These are phyloP conservation scores for Paspalum vaginatum DNA, from an alignment of 176 grass and related monocot species.

Conservation along the genomic window DNA sequence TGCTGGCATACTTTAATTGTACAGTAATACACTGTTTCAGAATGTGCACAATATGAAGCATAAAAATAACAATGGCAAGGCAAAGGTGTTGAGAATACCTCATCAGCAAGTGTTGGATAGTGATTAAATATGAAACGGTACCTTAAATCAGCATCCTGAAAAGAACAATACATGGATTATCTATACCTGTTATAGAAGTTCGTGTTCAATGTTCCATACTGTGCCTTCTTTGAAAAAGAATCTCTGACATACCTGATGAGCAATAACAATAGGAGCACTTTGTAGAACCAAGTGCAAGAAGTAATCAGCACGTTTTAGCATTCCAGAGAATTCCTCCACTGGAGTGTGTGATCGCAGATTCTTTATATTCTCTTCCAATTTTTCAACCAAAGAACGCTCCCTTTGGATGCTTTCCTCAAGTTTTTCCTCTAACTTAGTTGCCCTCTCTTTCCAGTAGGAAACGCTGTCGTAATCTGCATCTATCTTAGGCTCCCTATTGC, in stretches of 20 bases:
- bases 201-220: not conserved
- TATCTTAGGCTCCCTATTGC: slow-evolving; percentile 68
- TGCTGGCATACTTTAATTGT: not conserved
- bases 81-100: slow-evolving; percentile 55
- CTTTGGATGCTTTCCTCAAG: slow-evolving; percentile 76
- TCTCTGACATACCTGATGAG: slow-evolving; percentile 72
- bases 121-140: slow-evolving; percentile 99
- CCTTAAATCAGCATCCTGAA: slow-evolving; percentile 83
- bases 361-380: slow-evolving; percentile 69
- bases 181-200: slow-evolving; percentile 11
- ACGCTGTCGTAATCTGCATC: slow-evolving; percentile 55
- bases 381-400: slow-evolving; percentile 58
- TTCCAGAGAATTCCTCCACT: slow-evolving; percentile 78
- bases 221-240: not conserved
- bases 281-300: slow-evolving; percentile 97
- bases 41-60: slow-evolving; percentile 15
- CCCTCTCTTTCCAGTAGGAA: slow-evolving; percentile 74
- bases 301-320: slow-evolving; percentile 86
- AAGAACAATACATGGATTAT: slow-evolving; percentile 33
- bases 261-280: slow-evolving; percentile 91
- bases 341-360: slow-evolving; percentile 69
- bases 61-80: not conserved
- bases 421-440: slow-evolving; percentile 53
- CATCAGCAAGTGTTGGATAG: slow-evolving; percentile 86
- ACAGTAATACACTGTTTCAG: not conserved